Evolutionary conservation across 495 filamentous ascomycete species (phyloP), one percentile per base, ranked within the genome.

Genomic region (Penicillium lividum): DNA sequence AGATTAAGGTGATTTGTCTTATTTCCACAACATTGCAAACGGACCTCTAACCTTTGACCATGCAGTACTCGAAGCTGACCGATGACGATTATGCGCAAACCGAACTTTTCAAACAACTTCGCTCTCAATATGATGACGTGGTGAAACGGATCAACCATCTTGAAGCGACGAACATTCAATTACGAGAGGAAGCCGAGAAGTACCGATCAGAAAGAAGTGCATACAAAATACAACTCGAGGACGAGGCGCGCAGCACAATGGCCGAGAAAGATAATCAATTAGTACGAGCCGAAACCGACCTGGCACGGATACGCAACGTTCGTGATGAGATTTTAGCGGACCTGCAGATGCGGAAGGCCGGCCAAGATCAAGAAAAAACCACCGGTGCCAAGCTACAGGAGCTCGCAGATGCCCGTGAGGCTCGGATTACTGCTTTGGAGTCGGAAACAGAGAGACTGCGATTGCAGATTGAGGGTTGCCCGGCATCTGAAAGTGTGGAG

Each of bases 71-170:
- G 3, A 86, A 83, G 55, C 77, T 94, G 40, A 87, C 89, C 1
- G 93, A 98, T 64, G 94, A 98, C 53, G 94, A 98, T 64, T 97
- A 96, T 69, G 87, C 91, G 43, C 84, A 89, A 52, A 96, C 91
- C 36, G 90, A 97, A 63, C 80, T 96, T 9, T 98, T 97, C 80
- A 97, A 96, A 70, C 82, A 87, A 58, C 81, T 97, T 57, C 95
- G 91, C 73, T 84, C 83, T 29, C 91, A 96, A 63, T 88, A 96
- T 64, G 93, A 97, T 58, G 95, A 97, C 68, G 84, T 95, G 16
- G 89, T 97, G 53, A 91, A 89, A 65, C 86, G 92, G 8, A 84
- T 97, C 69, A 98, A 98, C 68, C 84, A 96, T 66, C 74, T 97
- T 7, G 92, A 98, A 72, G 92, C 92, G 11, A 88, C 86, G 15